These are phyloP conservation scores for Histomonas meleagridis DNA, from an alignment of 208 protist species.

Conservation along the genomic window DNA sequence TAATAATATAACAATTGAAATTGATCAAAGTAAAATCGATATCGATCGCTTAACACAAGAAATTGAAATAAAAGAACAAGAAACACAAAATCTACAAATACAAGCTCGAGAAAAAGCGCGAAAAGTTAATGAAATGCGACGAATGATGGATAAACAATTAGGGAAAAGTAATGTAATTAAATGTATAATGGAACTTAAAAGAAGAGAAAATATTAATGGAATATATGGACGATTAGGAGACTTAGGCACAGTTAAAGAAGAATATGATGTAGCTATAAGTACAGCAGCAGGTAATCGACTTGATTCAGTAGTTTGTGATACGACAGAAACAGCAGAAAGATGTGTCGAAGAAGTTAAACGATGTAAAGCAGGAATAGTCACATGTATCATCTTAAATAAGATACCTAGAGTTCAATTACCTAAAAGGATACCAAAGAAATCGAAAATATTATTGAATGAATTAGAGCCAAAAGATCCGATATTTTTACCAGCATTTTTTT, in stretches of 20 bases:
- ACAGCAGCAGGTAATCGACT: slow-evolving; percentile 76
- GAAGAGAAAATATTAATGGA: slow-evolving; percentile 47
- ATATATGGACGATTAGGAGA: slow-evolving; percentile 82
- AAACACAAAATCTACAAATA: background rate
- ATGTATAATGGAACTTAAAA: slow-evolving; percentile 39
- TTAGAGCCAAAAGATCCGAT: slow-evolving; percentile 65
- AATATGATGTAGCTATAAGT: slow-evolving; percentile 89
- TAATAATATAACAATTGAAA: background rate
- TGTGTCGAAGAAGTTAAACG: slow-evolving; percentile 70
- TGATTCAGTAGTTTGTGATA: slow-evolving; percentile 91
- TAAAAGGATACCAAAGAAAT: slow-evolving; percentile 47
- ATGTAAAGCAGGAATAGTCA: slow-evolving; percentile 77
- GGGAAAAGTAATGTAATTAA: slow-evolving; percentile 35
- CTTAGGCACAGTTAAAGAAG: slow-evolving; percentile 81
- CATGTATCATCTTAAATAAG: slow-evolving; percentile 86
- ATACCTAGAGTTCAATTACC: slow-evolving; percentile 54
- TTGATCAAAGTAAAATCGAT: background rate
- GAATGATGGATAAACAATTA: background rate
- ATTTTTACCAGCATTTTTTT: background rate
- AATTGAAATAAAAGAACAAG: background rate
- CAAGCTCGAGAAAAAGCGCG: background rate
- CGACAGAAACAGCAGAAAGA: slow-evolving; percentile 64
- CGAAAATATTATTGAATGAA: slow-evolving; percentile 50
- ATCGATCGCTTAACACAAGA: background rate
- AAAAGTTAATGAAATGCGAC: background rate